Evolutionary conservation across 2,329 filamentous ascomycete genomes (phyloP), one percentile per base, ranked within the genome.

Genomic region (Harringtonia aguacate): DNA sequence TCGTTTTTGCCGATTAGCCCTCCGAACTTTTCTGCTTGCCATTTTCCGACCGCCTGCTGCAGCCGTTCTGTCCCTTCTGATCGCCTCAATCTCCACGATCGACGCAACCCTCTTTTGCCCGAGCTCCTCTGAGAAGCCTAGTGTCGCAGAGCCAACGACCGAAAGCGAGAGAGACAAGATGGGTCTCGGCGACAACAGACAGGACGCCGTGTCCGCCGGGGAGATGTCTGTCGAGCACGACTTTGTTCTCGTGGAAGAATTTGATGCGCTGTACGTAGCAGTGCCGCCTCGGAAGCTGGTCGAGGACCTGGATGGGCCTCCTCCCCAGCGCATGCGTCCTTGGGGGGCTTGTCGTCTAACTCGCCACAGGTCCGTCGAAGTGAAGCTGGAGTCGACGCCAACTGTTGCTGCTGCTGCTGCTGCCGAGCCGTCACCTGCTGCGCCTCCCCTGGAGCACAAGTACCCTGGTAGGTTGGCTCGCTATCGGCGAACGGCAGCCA

Each of bases 391-490:
- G 4, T 24, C 28, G 10, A 8, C 27, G 28, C 27, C 27, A 10
- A 35, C 35, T 14, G n/a, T n/a, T n/a, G n/a, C n/a, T n/a, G n/a
- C n/a, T n/a, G n/a, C n/a, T n/a, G n/a, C n/a, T n/a, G n/a, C n/a
- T n/a, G n/a, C n/a, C n/a, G n/a, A n/a, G n/a, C n/a, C n/a, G n/a
- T n/a, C n/a, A n/a, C n/a, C n/a, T n/a, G n/a, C n/a, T n/a, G n/a
- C n/a, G n/a, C n/a, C n/a, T n/a, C n/a, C n/a, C n/a, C n/a, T n/a
- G 51, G 81, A 80, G 56, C 76, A 82, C 22, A 33, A 40, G 38
- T 40, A 20, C 22, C 29, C 29, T 8, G 38, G 38, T 38, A 31
- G 13, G 38, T 30, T n/a, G n/a, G n/a, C n/a, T n/a, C n/a, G n/a
- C n/a, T n/a, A n/a, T n/a, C n/a, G n/a, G n/a, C n/a, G n/a, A n/a